Evolutionary conservation across 306 rosid genomes (phyloP).

Genomic region (Vigna unguiculata): DNA sequence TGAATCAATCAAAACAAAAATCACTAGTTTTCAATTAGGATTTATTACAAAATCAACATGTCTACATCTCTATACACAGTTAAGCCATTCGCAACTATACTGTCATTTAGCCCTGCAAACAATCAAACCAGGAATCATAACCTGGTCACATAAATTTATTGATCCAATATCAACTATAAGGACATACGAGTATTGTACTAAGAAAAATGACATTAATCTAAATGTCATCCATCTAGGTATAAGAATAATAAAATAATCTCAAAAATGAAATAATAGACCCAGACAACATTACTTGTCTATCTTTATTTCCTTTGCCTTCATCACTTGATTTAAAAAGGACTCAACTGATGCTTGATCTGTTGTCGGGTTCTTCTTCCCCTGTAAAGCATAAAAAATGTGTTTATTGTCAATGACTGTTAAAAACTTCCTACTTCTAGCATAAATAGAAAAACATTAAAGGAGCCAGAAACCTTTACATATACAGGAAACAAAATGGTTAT

Average conservation of each 20-base stretch:
- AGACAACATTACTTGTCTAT: constrained; percentile 76
- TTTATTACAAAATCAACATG: constrained; percentile 3
- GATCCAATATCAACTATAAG: neutral
- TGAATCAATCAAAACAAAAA: constrained; percentile 5
- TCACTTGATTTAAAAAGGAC: constrained; percentile 73
- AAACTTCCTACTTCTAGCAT: neutral
- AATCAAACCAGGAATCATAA: constrained; percentile 8
- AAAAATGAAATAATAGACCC: constrained; percentile 4
- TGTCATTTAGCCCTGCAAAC: constrained; percentile 8
- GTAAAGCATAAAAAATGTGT: constrained; percentile 45
- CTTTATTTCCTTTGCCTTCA: constrained; percentile 84
- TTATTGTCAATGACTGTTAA: constrained; percentile 13
- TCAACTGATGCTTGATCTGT: constrained; percentile 70
- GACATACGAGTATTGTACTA: neutral
- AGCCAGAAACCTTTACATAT: neutral
- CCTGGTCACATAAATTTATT: neutral
- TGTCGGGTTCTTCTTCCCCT: constrained; percentile 94
- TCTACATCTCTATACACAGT: neutral
- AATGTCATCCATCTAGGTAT: constrained; percentile 32
- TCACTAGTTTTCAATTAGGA: constrained; percentile 3
- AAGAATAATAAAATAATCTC: constrained; percentile 15
- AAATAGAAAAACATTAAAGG: neutral
- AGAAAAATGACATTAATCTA: constrained; percentile 19
- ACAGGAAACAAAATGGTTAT: neutral
- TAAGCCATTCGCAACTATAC: neutral